A percentile compares a stretch with the other conserved stretches of the same genome.
Conservation (phyloP, 495 filamentous ascomycete genomes). For the Bacidia rubella region DNA sequence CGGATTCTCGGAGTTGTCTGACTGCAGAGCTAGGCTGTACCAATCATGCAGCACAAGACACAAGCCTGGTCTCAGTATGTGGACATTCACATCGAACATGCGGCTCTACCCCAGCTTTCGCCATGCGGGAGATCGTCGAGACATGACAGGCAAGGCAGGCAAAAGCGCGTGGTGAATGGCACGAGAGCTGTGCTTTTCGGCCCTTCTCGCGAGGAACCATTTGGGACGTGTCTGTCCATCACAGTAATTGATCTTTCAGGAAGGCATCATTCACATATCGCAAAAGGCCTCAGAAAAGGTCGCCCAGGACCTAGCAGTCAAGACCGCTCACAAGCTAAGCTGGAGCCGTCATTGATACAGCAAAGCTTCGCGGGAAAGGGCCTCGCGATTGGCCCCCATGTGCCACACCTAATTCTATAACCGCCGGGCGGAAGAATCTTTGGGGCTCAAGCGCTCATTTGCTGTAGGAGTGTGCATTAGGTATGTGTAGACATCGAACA, state of each 20-base stretch:
- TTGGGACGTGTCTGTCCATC: too few relatives aligned
- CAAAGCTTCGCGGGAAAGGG: neutral
- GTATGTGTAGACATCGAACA: too few relatives aligned
- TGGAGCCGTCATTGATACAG: neutral
- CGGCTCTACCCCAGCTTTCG: slow-evolving; percentile 4
- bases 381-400: neutral
- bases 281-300: neutral
- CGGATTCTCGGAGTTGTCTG: neutral
- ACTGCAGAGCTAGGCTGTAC: neutral
- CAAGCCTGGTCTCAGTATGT: too few relatives aligned
- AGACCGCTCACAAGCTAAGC: neutral
- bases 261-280: neutral
- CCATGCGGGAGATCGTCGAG: slow-evolving; percentile 9
- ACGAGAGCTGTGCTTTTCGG: too few relatives aligned
- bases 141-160: neutral
- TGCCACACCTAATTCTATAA: neutral
- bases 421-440: neutral
- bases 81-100: too few relatives aligned
- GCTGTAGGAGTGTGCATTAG: too few relatives aligned
- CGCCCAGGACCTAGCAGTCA: neutral
- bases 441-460: too few relatives aligned
- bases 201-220: too few relatives aligned
- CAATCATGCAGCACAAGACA: neutral
- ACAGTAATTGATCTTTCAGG: too few relatives aligned
- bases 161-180: neutral